Evolutionary conservation across 106 monocot species (phyloP), one percentile per base, ranked within the genome.

Genomic region (Acanthochlamys bracteata): DNA sequence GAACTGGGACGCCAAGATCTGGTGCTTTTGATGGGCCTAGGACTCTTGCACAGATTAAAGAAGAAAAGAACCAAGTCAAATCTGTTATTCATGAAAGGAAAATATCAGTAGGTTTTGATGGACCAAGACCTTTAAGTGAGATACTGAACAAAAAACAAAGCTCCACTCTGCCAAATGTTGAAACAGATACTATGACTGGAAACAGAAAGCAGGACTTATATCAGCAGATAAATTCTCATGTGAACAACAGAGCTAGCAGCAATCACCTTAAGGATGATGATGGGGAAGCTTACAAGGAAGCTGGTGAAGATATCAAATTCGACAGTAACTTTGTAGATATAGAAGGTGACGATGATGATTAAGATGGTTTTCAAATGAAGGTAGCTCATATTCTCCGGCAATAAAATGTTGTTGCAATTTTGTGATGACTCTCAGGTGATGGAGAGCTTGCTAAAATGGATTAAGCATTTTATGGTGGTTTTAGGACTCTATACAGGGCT

Each of bases 1-100:
- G 60, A 25, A 53, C 64, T 2, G 25, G 20, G 17, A 26, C 13
- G 20, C 61, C 45, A 21, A 43, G 10, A 23, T n/a, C 15, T 53
- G 52, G 33, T 69, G 64, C 24, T 45, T 84, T 84, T 64, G 53
- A 49, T 60, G 67, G 80, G 14, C 80, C 80, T 7, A 85, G 75
- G 71, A 76, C 67, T 14, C 79, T 77, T 55, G 80, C 68, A 41
- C 71, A 85, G 68, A 80, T 85, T 55, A 79, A 71, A 64, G 84
- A 76, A 59, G 83, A 79, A 68, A 83, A 76, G 27, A 70, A 25
- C 15, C 73, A 66, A 76, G 41, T 56, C 53, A 66, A 47, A 26
- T 14, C n/a, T 53, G 20, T 22, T 39, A 6, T 7, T 52, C 22
- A 15, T 7, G 42, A 57, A 25, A 67, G 57, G 27, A 7, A 8